Percentiles rank a stretch among this genome's conserved stretches.
Evolutionary conservation across 2,329 filamentous ascomycete genomes (phyloP).

Genomic region (Colletotrichum horii): DNA sequence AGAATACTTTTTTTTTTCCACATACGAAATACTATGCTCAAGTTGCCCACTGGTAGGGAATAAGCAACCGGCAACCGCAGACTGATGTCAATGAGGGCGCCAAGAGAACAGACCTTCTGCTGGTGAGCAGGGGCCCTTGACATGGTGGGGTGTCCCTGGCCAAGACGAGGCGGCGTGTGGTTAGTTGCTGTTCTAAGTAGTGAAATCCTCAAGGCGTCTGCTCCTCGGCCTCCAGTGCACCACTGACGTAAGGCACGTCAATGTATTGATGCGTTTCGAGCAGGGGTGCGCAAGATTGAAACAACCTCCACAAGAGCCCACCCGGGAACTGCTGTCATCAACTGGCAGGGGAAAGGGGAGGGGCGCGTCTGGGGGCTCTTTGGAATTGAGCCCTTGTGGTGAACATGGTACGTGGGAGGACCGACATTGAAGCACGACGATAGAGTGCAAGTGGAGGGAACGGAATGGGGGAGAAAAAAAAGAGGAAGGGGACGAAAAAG

Average conservation of each 20-base stretch:
- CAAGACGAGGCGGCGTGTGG: background rate
- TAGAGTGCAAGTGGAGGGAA: background rate
- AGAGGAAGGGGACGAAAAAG: background rate
- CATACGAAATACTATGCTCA: background rate
- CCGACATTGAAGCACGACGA: background rate
- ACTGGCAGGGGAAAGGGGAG: background rate
- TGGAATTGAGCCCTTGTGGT: background rate
- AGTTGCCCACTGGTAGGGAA: background rate
- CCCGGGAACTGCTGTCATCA: constrained; percentile 16
- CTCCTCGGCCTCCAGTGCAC: background rate
- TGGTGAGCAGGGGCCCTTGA: background rate
- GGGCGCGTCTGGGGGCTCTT: background rate
- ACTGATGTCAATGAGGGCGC: constrained; percentile 14
- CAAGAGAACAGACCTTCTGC: constrained; percentile 3
- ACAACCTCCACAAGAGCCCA: constrained; percentile 19
- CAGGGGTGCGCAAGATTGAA: constrained; percentile 20
- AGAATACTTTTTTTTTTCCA: background rate
- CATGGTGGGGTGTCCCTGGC: background rate
- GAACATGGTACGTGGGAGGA: background rate
- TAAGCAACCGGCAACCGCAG: constrained; percentile 18
- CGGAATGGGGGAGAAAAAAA: background rate
- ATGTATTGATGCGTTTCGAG: constrained; percentile 23
- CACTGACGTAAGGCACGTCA: constrained; percentile 23
- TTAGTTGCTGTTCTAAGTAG: background rate
- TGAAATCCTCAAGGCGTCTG: background rate